Evolutionary conservation across 2,329 filamentous ascomycete genomes (phyloP).

Genomic region (Madurella mycetomatis): DNA sequence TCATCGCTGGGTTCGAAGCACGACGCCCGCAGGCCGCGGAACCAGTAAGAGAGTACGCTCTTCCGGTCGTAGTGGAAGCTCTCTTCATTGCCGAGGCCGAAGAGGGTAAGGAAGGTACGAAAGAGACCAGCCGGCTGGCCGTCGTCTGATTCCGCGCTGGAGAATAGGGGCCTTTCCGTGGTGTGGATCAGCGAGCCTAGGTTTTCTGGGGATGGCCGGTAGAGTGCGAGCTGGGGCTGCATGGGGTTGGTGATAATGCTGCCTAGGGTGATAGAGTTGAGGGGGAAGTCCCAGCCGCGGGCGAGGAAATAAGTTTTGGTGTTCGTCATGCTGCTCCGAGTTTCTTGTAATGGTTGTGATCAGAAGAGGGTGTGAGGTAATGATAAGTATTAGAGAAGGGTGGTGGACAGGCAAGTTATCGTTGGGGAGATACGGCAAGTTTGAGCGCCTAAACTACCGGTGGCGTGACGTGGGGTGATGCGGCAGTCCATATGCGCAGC

Average conservation of each 20-base stretch:
- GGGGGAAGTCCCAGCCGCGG: conserved; percentile 11
- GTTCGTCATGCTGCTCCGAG: not conserved
- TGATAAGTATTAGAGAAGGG: not conserved
- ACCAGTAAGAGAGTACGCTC: conserved; percentile 8
- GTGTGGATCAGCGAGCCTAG: not conserved
- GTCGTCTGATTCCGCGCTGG: not conserved
- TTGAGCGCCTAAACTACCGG: not conserved
- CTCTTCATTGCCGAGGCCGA: conserved; percentile 14
- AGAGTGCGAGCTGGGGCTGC: conserved; percentile 10
- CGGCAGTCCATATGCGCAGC: not conserved
- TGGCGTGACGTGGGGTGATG: not conserved
- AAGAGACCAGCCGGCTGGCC: conserved; percentile 2
- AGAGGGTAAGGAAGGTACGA: conserved; percentile 11
- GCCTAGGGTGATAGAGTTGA: conserved; percentile 6
- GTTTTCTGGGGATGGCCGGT: not conserved
- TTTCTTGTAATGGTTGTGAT: not conserved
- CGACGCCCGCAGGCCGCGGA: not conserved
- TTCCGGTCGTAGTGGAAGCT: conserved; percentile 14
- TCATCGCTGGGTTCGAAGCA: conserved; percentile 4
- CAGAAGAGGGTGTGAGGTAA: not conserved
- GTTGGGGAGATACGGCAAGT: not conserved
- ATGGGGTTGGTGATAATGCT: conserved; percentile 17
- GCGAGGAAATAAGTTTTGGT: conserved; percentile 9
- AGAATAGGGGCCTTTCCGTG: not conserved
- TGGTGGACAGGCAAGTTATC: not conserved